Conservation (phyloP, 148 eudicot genomes). For the Fagopyrum homotropicum region DNA sequence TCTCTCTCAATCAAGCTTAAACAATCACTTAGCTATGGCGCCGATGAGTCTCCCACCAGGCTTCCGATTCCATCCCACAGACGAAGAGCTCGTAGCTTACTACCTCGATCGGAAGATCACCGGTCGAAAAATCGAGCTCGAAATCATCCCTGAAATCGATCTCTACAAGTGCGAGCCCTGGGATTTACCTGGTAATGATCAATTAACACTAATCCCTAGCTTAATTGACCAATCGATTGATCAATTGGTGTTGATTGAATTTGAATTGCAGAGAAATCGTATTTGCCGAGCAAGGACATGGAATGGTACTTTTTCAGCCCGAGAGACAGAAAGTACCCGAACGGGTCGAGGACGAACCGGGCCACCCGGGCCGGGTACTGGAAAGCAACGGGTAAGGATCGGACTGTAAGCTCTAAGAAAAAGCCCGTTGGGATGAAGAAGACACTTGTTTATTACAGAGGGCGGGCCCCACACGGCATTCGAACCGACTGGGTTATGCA, state of each 20-base stretch:
- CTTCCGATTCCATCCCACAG: constrained; percentile 41
- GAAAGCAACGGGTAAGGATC: constrained; percentile 44
- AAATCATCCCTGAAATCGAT: constrained; percentile 43
- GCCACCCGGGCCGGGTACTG: constrained; percentile 38
- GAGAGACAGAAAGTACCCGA: constrained; percentile 39
- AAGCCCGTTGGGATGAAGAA: constrained; percentile 40
- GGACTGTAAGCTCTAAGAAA: constrained; percentile 29
- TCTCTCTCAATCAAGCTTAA: neutral
- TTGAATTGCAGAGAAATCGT: constrained; percentile 26
- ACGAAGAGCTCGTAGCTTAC: constrained; percentile 40
- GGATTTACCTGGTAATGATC: constrained; percentile 37
- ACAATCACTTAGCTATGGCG: constrained; percentile 20
- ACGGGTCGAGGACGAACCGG: constrained; percentile 41
- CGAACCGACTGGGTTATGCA: constrained; percentile 45
- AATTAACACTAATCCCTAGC: neutral
- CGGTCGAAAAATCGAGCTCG: constrained; percentile 42
- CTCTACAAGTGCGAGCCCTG: constrained; percentile 47
- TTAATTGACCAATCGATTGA: neutral
- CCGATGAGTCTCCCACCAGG: constrained; percentile 43
- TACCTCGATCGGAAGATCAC: constrained; percentile 38
- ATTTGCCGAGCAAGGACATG: constrained; percentile 36
- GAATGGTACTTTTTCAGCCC: constrained; percentile 50
- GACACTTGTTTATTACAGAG: constrained; percentile 39
- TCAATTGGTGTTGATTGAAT: neutral
- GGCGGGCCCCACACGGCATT: constrained; percentile 39